Percentiles rank a stretch among this genome's conserved stretches.
These are phyloP conservation scores for Staphylotrichum longicolle DNA, from an alignment of 495 filamentous ascomycete genomes.

Conservation along the genomic window DNA sequence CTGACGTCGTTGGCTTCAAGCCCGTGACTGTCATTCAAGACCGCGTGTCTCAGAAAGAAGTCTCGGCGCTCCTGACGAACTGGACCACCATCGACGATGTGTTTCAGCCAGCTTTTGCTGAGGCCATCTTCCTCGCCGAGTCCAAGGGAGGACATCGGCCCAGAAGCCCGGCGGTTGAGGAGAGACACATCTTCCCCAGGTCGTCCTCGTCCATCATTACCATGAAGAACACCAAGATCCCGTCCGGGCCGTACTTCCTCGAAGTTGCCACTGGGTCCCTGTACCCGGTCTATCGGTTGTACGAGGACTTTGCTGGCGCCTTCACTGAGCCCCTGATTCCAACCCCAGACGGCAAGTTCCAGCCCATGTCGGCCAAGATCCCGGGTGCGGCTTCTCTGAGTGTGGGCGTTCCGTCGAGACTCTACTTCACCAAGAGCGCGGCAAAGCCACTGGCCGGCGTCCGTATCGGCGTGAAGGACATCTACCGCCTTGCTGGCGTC, in stretches of 20 bases:
- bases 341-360: constrained; percentile 40
- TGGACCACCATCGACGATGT: constrained; percentile 44
- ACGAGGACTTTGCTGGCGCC: constrained; percentile 41
- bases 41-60: constrained; percentile 19
- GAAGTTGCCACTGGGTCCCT: constrained; percentile 39
- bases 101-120: constrained; percentile 40
- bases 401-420: constrained; percentile 51
- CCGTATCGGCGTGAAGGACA: constrained; percentile 62
- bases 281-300: constrained; percentile 43
- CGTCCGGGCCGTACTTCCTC: constrained; percentile 51
- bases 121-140: constrained; percentile 30
- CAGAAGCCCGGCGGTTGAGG: constrained; percentile 10
- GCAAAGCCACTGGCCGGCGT: constrained; percentile 48
- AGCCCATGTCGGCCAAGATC: constrained; percentile 39
- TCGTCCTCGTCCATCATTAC: constrained; percentile 26
- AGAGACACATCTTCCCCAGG: constrained; percentile 1
- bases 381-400: constrained; percentile 29
- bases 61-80: constrained; percentile 30
- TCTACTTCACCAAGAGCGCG: constrained; percentile 49
- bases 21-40: constrained; percentile 44
- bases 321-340: constrained; percentile 40
- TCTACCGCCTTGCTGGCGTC: constrained; percentile 56
- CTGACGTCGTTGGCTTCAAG: constrained; percentile 29
- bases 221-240: constrained; percentile 30
- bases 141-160: constrained; percentile 8